These are phyloP conservation scores for Prorocentrum cordatum DNA, from an alignment of 169 alveolate genomes.

Conservation along the genomic window DNA sequence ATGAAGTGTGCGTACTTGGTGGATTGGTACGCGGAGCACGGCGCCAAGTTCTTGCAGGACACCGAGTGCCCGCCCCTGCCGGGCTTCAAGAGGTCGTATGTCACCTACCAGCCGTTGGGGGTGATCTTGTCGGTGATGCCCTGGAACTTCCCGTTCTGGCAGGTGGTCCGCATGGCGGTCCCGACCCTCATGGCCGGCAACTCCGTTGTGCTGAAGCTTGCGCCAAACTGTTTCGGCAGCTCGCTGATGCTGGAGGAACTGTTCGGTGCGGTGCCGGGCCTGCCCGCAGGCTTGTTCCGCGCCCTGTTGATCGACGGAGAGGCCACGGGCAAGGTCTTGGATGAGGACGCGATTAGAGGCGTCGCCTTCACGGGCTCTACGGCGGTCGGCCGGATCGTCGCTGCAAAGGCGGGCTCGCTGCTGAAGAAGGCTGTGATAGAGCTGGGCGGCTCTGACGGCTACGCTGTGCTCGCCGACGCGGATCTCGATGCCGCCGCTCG, in stretches of 20 bases:
- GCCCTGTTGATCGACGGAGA: too few relatives aligned
- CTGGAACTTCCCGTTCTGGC: slow-evolving; percentile 64
- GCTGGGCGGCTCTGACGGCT: slow-evolving; percentile 55
- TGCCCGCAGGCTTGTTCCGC: too few relatives aligned
- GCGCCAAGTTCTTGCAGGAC: slow-evolving; percentile 20
- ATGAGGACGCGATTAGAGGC: not conserved
- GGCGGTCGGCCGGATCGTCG: slow-evolving; percentile 39
- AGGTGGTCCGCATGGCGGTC: slow-evolving; percentile 28
- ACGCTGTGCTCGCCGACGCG: slow-evolving; percentile 26
- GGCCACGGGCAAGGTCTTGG: too few relatives aligned
- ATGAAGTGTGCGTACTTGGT: slow-evolving; percentile 37
- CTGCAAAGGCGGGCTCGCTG: slow-evolving; percentile 19
- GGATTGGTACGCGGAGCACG: slow-evolving; percentile 50
- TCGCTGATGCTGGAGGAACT: not conserved
- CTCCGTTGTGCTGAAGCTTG: slow-evolving; percentile 25
- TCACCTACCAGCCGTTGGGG: slow-evolving; percentile 57
- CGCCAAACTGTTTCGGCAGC: slow-evolving; percentile 55
- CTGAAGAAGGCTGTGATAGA: slow-evolving; percentile 58
- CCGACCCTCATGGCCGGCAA: slow-evolving; percentile 63
- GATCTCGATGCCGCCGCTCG: slow-evolving; percentile 15
- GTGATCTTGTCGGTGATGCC: slow-evolving; percentile 44
- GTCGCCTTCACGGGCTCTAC: slow-evolving; percentile 50
- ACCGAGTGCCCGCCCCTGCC: slow-evolving; percentile 40
- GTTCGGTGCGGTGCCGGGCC: too few relatives aligned
- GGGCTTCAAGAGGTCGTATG: slow-evolving; percentile 22